Conservation (phyloP, 2,329 filamentous ascomycete species). For the Corynespora cassiicola region DNA sequence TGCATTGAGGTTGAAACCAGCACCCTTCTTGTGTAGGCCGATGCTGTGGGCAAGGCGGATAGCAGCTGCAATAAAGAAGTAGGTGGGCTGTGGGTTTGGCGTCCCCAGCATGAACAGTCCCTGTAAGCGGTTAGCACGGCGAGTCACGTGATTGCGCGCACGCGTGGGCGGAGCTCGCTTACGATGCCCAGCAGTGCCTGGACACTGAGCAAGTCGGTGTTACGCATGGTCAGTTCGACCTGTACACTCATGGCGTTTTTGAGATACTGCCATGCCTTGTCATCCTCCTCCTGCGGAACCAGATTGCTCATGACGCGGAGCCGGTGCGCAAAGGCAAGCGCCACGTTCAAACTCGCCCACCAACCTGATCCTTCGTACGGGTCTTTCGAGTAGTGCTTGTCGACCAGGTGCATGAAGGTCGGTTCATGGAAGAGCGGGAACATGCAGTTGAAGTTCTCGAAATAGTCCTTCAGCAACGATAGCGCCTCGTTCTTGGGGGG, state of each 20-base stretch:
- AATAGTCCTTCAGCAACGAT: conserved; percentile 89
- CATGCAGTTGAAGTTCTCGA: conserved; percentile 99
- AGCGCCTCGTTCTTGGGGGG: conserved; percentile 87
- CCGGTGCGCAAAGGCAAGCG: conserved; percentile 89
- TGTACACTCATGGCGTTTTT: conserved; percentile 97
- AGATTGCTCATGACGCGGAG: conserved; percentile 95
- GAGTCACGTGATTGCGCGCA: conserved; percentile 14
- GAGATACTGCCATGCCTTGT: conserved; percentile 92
- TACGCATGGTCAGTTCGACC: conserved; percentile 91
- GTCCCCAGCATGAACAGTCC: conserved; percentile 94
- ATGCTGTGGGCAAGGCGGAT: conserved; percentile 93
- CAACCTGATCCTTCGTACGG: conserved; percentile 95
- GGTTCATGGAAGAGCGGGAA: conserved; percentile 97
- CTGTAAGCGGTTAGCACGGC: conserved; percentile 45
- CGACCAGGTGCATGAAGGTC: conserved; percentile 97
- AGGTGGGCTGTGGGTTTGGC: conserved; percentile 93
- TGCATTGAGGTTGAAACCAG: conserved; percentile 90
- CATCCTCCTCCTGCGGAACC: conserved; percentile 87
- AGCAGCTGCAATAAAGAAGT: conserved; percentile 87
- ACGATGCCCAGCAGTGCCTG: conserved; percentile 92
- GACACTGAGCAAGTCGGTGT: conserved; percentile 92
- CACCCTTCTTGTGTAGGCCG: conserved; percentile 90
- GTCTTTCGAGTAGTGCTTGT: conserved; percentile 89
- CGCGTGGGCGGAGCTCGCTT: conserved; percentile 20
- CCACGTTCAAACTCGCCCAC: conserved; percentile 97